Percentiles rank a stretch among this genome's conserved stretches.
phyloP scores from a whole-genome alignment of 257 asterid genomes.

The Voacanga thouarsii region DNA sequence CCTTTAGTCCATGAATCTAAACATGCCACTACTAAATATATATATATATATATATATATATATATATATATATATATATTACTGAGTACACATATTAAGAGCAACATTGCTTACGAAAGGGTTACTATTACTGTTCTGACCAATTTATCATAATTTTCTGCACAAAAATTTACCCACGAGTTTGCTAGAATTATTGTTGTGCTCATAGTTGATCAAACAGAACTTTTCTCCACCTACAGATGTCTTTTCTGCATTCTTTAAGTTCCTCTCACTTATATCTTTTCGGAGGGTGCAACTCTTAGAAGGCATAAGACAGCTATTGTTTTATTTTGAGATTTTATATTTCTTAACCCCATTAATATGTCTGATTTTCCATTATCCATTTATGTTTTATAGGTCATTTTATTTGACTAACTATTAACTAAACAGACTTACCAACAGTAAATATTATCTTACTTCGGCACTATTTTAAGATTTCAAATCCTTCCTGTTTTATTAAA shows the following conservation, averaged over 20 bases:
- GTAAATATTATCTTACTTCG: neutral
- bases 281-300: neutral
- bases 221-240: neutral
- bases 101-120: neutral
- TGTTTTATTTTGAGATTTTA: neutral
- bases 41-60: no score
- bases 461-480: neutral
- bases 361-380: neutral
- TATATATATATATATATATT: no score
- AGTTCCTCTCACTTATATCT: neutral
- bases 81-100: neutral
- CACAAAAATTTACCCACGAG: neutral
- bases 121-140: neutral
- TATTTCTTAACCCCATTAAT: neutral
- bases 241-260: neutral
- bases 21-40: neutral
- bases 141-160: neutral
- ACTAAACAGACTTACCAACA: neutral
- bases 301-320: neutral
- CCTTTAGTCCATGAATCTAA: constrained; percentile 1
- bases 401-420: neutral
- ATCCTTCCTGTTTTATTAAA: neutral
- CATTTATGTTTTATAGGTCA: neutral
- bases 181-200: neutral
- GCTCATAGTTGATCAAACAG: neutral